A percentile compares a stretch with the other conserved stretches of the same genome.
These are phyloP conservation scores for Trichoderma pleuroti DNA, from an alignment of 2,329 filamentous ascomycete species.

Conservation along the genomic window DNA sequence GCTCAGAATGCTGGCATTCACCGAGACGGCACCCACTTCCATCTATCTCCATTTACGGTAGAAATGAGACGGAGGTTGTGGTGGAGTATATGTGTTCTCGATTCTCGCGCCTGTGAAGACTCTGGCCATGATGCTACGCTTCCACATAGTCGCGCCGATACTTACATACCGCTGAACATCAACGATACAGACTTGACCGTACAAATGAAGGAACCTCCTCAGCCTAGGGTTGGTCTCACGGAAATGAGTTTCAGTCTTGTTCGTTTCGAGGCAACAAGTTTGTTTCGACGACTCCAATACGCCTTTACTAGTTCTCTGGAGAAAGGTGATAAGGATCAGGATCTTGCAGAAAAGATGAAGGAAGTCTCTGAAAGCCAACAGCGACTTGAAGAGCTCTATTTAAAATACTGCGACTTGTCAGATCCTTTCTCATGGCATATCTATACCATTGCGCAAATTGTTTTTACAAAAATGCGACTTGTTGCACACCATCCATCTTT, in stretches of 20 bases:
- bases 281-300: background rate
- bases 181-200: background rate
- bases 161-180: background rate
- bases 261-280: background rate
- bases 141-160: background rate
- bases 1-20: background rate
- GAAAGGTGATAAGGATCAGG: background rate
- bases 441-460: background rate
- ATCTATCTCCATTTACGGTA: background rate
- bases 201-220: background rate
- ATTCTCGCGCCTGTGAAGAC: background rate
- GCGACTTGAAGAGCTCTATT: background rate
- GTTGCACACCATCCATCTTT: constrained; percentile 1
- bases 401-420: background rate
- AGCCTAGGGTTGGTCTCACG: background rate
- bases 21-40: background rate
- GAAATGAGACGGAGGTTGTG: background rate
- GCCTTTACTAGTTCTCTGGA: background rate
- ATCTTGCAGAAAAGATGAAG: background rate
- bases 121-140: constrained; percentile 1
- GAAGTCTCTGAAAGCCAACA: background rate
- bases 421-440: background rate
- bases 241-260: background rate
- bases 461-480: background rate
- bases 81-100: constrained; percentile 1